Percentiles rank a stretch among this genome's conserved stretches.
Evolutionary conservation across 345 rosid genomes (phyloP).

Genomic region (Brassica napus): DNA sequence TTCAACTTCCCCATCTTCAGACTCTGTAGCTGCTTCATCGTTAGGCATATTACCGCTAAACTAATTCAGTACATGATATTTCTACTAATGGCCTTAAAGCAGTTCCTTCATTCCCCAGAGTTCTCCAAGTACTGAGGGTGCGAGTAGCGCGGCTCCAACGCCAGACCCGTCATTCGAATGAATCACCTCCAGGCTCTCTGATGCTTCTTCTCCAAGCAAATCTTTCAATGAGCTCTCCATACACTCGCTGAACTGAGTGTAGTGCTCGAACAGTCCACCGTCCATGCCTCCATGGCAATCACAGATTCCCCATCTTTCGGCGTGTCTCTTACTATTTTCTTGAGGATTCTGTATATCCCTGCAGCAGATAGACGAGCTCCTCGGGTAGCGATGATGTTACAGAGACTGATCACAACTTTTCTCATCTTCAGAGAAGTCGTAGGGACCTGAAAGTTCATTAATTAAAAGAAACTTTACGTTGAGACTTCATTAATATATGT

Average conservation of each 20-base stretch:
- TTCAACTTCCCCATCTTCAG: conserved; percentile 41
- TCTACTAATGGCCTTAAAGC: conserved; percentile 92
- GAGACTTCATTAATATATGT: not conserved
- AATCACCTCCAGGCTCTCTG: conserved; percentile 46
- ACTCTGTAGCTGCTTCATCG: conserved; percentile 40
- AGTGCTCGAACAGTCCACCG: conserved; percentile 79
- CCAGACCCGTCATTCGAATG: conserved; percentile 80
- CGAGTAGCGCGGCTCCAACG: conserved; percentile 78
- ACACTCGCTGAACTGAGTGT: conserved; percentile 55
- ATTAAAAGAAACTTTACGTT: not conserved
- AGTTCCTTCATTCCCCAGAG: conserved; percentile 85
- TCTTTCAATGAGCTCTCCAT: conserved; percentile 63
- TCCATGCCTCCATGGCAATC: conserved; percentile 84
- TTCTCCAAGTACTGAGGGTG: conserved; percentile 54
- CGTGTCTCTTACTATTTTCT: conserved; percentile 71
- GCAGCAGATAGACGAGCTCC: conserved; percentile 82
- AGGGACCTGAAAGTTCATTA: conserved; percentile 47
- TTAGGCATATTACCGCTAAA: conserved; percentile 68
- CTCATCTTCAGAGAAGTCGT: conserved; percentile 58
- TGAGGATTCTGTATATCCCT: conserved; percentile 68
- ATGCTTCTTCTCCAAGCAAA: conserved; percentile 62
- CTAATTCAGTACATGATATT: conserved; percentile 82
- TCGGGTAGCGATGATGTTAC: conserved; percentile 66
- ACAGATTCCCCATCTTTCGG: conserved; percentile 54
- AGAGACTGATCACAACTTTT: conserved; percentile 58